Percentiles rank a stretch among this genome's conserved stretches.
These are phyloP conservation scores for Leccinum rimulosum DNA, from an alignment of 768 basidiomycete species.

Conservation along the genomic window DNA sequence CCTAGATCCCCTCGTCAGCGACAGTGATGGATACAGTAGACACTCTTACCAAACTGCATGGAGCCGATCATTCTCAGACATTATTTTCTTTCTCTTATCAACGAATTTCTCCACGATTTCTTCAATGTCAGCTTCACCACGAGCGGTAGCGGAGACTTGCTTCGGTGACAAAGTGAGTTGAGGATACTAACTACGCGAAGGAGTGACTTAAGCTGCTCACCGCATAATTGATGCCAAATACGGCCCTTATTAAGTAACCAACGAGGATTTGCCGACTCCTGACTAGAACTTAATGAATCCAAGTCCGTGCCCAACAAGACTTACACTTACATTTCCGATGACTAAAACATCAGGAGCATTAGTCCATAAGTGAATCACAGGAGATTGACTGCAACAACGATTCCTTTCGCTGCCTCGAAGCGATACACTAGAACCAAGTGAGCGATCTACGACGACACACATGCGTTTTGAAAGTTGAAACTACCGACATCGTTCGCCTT, in stretches of 20 bases:
- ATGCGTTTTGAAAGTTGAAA: background rate
- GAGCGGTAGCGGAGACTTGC: constrained; percentile 2
- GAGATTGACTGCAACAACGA: constrained; percentile 2
- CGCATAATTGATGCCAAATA: constrained; percentile 11
- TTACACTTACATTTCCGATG: constrained; percentile 13
- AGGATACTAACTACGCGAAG: background rate
- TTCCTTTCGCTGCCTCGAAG: background rate
- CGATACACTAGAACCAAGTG: constrained; percentile 7
- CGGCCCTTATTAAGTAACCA: constrained; percentile 7
- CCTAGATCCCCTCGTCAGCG: constrained; percentile 4
- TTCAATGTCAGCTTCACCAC: constrained; percentile 12
- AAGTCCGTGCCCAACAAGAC: background rate
- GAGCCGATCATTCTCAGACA: constrained; percentile 5
- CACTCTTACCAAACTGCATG: constrained; percentile 14
- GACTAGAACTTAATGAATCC: constrained; percentile 3
- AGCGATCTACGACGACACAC: background rate
- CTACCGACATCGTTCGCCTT: constrained; percentile 7
- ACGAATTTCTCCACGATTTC: constrained; percentile 5
- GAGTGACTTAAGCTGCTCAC: constrained; percentile 6
- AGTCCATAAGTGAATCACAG: background rate
- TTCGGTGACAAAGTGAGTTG: background rate
- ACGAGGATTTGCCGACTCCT: constrained; percentile 17
- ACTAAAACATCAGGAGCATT: constrained; percentile 2
- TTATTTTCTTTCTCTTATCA: background rate
- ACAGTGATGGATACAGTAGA: background rate